Percentiles rank a stretch among this genome's conserved stretches.
These are phyloP conservation scores for Penicillium manginii DNA, from an alignment of 495 filamentous ascomycete genomes.

Conservation along the genomic window DNA sequence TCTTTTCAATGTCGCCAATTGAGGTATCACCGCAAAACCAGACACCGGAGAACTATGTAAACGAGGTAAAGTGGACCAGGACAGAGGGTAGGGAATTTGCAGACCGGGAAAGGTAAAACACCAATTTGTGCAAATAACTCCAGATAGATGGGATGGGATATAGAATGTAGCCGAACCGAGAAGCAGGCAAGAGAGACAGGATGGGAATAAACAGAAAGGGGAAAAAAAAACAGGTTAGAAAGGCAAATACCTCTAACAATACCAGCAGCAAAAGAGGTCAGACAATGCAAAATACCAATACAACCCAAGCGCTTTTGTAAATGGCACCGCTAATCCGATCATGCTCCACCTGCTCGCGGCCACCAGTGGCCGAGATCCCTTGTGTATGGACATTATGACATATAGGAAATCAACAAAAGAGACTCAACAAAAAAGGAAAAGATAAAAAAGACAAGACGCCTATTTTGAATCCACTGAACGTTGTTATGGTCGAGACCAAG, in stretches of 20 bases:
- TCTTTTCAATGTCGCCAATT: constrained; percentile 2
- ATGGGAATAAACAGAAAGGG: background rate
- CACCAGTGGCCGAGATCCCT: constrained; percentile 25
- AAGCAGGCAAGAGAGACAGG: background rate
- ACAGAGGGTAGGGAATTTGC: background rate
- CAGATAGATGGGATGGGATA: background rate
- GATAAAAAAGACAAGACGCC: background rate
- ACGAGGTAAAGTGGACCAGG: background rate
- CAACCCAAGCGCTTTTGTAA: constrained; percentile 1
- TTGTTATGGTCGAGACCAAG: constrained; percentile 25
- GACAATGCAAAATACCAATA: constrained; percentile 3
- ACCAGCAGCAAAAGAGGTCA: background rate
- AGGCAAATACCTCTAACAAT: background rate
- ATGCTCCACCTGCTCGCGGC: constrained; percentile 4
- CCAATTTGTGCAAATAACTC: constrained; percentile 1
- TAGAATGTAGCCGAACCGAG: background rate
- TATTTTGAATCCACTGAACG: background rate
- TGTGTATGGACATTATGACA: constrained; percentile 5
- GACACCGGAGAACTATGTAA: constrained; percentile 1
- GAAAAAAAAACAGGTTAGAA: background rate
- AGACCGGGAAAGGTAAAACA: background rate
- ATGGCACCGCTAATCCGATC: constrained; percentile 2
- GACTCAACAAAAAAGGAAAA: constrained; percentile 6
- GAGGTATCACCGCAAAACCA: constrained; percentile 5
- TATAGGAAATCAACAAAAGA: constrained; percentile 15